Evolutionary conservation across 2,329 filamentous ascomycete species (phyloP), one percentile per base, ranked within the genome.

Genomic region (Simplicillium sp.): DNA sequence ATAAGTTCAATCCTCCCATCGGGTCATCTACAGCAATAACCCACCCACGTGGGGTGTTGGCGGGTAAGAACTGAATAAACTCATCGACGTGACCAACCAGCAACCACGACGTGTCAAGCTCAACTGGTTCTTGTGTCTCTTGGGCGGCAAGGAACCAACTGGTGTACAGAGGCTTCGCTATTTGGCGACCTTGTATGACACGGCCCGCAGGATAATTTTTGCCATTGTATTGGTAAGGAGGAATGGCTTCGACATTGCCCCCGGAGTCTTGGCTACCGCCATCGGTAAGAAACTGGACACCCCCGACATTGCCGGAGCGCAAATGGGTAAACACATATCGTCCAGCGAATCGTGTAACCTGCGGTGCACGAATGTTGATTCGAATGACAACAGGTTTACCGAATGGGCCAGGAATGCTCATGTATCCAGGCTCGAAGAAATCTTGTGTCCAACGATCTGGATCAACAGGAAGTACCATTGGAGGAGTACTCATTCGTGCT

Each of bases 211-310:
- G 50, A 3, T 48, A 57, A 2, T 36, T 38, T 12, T 44, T 48
- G 0, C 46, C 51, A 2, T 50, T 45, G 37, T 47, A 28, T 2
- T 25, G 46, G 17, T 55, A 51, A 0, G 62, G 62, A 4, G 60
- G 63, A 8, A 64, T 65, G 0, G 59, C 60, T 33, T 65, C 61
- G 3, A 65, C 40, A 34, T 65, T 65, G 0, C 61, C 54, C 1
- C 44, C 48, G 0, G 50, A 53, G 35, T 56, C 49, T 11, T 48
- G 51, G 3, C 41, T 41, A 3, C 44, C 41, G 1, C 50, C 50
- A 3, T 37, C 12, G 0, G 41, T 46, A 13, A 33, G 31, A 1
- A 41, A 43, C 40, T 64, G 56, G 3, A 63, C 50, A 0, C 52
- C 59, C 0, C 59, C 58, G 5, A 58, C 46, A 0, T 52, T 50